A percentile compares a stretch with the other conserved stretches of the same genome.
These are phyloP conservation scores for Botrytis galanthina DNA, from an alignment of 2,329 filamentous ascomycete genomes.

Conservation along the genomic window DNA sequence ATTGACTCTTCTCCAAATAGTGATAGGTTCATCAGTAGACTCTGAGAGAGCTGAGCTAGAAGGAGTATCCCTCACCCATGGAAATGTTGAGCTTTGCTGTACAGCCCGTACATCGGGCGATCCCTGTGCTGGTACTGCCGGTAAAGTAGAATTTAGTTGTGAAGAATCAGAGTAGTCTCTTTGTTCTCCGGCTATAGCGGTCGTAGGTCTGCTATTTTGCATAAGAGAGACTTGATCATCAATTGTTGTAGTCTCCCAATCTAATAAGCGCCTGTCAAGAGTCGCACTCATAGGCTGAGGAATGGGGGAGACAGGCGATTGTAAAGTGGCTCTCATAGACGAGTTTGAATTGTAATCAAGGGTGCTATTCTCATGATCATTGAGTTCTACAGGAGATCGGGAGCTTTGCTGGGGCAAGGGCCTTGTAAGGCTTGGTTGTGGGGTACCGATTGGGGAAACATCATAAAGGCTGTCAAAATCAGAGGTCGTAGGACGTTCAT, in stretches of 20 bases:
- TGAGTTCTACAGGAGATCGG: constrained; percentile 31
- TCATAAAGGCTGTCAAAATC: constrained; percentile 39
- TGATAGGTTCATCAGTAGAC: not conserved
- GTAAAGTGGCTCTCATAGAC: constrained; percentile 28
- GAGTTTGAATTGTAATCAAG: constrained; percentile 20
- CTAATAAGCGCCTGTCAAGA: constrained; percentile 22
- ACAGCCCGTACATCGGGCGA: not conserved
- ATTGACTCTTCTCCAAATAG: constrained; percentile 26
- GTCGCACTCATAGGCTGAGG: constrained; percentile 26
- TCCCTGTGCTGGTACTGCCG: not conserved
- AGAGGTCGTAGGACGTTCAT: constrained; percentile 7
- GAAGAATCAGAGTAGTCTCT: not conserved
- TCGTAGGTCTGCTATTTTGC: constrained; percentile 17
- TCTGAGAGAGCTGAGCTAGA: not conserved
- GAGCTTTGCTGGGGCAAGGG: constrained; percentile 27
- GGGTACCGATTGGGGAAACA: constrained; percentile 38
- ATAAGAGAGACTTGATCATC: constrained; percentile 18
- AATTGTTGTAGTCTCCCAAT: constrained; percentile 25
- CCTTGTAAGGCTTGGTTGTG: constrained; percentile 25
- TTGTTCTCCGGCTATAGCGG: not conserved
- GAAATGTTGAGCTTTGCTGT: constrained; percentile 20
- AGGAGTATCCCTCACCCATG: not conserved
- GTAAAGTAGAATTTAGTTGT: not conserved
- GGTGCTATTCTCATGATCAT: constrained; percentile 9
- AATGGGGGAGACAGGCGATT: constrained; percentile 31